A percentile compares a stretch with the other conserved stretches of the same genome.
phyloP scores from a whole-genome alignment of 441 rosid genomes.

The Dalechampia spathulata region DNA sequence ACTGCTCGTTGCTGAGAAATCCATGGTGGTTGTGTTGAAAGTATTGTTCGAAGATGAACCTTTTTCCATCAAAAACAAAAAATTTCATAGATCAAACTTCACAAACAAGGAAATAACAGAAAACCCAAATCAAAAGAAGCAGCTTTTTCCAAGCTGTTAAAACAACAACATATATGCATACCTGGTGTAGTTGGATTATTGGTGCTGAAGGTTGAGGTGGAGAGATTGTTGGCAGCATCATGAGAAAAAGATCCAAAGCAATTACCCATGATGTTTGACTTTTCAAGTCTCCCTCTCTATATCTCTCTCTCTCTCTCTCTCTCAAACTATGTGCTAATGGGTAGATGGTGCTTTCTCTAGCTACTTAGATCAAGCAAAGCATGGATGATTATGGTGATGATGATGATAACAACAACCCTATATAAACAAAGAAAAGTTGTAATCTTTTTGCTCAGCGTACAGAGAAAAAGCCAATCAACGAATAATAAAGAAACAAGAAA shows the following conservation, averaged over 20 bases:
- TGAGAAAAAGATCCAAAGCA: slow-evolving; percentile 25
- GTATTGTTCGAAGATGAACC: slow-evolving; percentile 23
- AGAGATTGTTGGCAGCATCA: neutral
- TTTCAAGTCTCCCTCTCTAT: no score
- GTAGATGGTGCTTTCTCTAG: neutral
- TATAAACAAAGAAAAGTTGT: neutral
- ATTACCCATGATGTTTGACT: slow-evolving; percentile 31
- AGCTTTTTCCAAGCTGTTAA: no score
- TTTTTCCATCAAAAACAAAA: neutral
- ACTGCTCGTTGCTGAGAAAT: slow-evolving; percentile 33
- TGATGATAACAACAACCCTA: neutral
- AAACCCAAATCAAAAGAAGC: neutral
- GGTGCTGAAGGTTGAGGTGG: neutral
- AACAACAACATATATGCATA: no score
- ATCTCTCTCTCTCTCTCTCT: no score
- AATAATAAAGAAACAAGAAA: neutral
- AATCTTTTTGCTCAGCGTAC: no score
- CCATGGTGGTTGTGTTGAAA: slow-evolving; percentile 24
- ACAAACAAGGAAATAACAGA: neutral
- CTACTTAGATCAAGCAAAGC: neutral
- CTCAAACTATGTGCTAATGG: no score
- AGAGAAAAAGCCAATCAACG: neutral
- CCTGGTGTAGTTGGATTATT: slow-evolving; percentile 23
- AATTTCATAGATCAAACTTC: neutral
- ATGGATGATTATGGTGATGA: no score